Conservation (phyloP, 306 rosid genomes). For the Castanea sativa region DNA sequence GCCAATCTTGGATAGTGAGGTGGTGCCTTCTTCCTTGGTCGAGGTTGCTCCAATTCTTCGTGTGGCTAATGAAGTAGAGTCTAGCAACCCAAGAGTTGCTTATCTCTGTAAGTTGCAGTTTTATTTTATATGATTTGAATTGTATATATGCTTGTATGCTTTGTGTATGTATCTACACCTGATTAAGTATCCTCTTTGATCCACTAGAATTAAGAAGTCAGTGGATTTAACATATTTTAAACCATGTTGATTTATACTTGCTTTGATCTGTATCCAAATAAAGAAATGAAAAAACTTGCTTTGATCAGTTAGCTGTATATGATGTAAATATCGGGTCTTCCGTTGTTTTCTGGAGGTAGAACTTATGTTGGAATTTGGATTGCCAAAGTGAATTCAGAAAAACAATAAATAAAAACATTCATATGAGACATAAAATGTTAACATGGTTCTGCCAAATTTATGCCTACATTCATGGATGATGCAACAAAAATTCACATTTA, state of each 20-base stretch:
- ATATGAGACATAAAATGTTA: no score
- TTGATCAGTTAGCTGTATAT: not conserved
- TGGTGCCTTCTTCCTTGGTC: conserved; percentile 84
- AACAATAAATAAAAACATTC: no score
- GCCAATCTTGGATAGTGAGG: conserved; percentile 89
- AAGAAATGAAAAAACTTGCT: not conserved
- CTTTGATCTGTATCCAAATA: not conserved
- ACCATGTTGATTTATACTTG: not conserved
- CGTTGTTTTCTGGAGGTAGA: no score
- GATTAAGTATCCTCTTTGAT: not conserved
- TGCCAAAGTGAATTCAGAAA: no score
- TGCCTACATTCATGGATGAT: no score
- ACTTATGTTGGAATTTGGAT: no score
- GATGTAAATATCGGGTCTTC: not conserved
- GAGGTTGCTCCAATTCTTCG: conserved; percentile 96
- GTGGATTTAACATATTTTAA: not conserved
- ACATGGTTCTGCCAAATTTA: no score
- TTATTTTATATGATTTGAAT: not conserved
- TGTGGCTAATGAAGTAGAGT: conserved; percentile 96
- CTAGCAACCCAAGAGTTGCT: conserved; percentile 76
- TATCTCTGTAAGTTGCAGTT: conserved; percentile 79
- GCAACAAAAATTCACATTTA: not conserved
- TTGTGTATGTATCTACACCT: not conserved
- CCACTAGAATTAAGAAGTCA: not conserved
- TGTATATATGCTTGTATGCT: not conserved